Conservation (phyloP, 108 stramenopile genomes). For the Cyclotella atomus region DNA sequence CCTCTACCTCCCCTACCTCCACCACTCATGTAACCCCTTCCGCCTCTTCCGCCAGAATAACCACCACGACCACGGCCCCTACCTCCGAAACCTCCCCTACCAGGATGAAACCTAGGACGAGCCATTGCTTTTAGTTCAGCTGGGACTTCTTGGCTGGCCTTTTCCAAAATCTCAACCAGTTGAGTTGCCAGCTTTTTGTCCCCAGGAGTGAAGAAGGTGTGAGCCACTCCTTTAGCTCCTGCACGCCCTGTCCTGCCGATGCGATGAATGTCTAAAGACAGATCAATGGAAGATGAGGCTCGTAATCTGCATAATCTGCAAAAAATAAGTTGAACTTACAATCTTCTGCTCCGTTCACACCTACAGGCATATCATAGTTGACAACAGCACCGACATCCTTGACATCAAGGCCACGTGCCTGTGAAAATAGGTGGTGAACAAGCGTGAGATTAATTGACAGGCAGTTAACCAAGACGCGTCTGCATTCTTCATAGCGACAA, state of each 20-base stretch:
- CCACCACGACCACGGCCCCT: conserved; percentile 65
- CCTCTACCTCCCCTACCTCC: neutral
- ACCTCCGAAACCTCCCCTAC: conserved; percentile 47
- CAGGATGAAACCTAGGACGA: conserved; percentile 55
- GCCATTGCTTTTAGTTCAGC: conserved; percentile 78
- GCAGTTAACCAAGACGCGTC: too few species aligned
- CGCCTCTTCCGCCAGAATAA: conserved; percentile 66
- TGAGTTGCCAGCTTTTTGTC: conserved; percentile 84
- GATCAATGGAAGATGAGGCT: too few species aligned
- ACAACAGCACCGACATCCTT: conserved; percentile 97
- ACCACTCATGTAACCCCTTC: conserved; percentile 36
- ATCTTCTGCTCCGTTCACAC: conserved; percentile 89
- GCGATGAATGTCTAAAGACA: conserved; percentile 79
- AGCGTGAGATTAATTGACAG: too few species aligned
- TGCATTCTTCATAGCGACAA: too few species aligned
- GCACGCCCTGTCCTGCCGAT: conserved; percentile 96
- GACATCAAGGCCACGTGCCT: conserved; percentile 97
- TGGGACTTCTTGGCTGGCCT: conserved; percentile 86
- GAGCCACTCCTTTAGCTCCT: conserved; percentile 90
- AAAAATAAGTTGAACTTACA: too few species aligned
- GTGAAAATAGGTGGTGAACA: conserved; percentile 9
- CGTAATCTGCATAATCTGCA: too few species aligned
- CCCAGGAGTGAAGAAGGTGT: conserved; percentile 90
- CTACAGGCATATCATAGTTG: conserved; percentile 96
- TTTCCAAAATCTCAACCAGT: conserved; percentile 83